Evolutionary conservation across 768 basidiomycete genomes (phyloP), one percentile per base, ranked within the genome.

Genomic region (Daedaleopsis sinensis): DNA sequence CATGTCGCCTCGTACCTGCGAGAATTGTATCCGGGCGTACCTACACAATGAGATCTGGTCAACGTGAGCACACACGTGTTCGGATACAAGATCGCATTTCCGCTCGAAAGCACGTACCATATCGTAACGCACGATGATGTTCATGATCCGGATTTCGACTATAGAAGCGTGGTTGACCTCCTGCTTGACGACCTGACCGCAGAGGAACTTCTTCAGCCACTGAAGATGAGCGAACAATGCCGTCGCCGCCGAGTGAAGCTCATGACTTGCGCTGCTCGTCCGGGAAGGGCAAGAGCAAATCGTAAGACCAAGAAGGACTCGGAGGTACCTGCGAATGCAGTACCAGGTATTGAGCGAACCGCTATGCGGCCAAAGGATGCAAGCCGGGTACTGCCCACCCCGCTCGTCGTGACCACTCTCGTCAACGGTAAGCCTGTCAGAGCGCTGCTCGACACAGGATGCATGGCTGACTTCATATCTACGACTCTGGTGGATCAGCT

Each of bases 381-480:
- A n/a, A n/a, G n/a, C n/a, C n/a, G n/a, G 0, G 8, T 59, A 8
- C 47, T 72, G 0, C 70, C 70, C 0, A 57, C 64, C 11, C 69
- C 67, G 0, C 15, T 69, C 0, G 57, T 73, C 0, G 55, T 72
- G 0, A 44, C 61, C 0, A 65, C 67, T 0, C 21, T 61, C 0
- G 61, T 75, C 0, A 70, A 75, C n/a, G 68, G 72, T 0, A 53
- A 65, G 1, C 58, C 67, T 0, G 66, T 63, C 0, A 42, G 62
- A 0, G 70, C 68, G 0, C 42, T 74, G 8, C 16, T 76, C 0
- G 71, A 77, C 21, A 60, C 68, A 0, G 70, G 73, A 1, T 76
- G 71, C 0, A 15, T 73, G 5, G 64, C 71, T 0, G 75, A 76
- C 42, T 74, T 77, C 16, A 68, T 77, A 35, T 77, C 72, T 0